These are phyloP conservation scores for Teratosphaeria destructans DNA, from an alignment of 2,329 filamentous ascomycete genomes.

Conservation along the genomic window DNA sequence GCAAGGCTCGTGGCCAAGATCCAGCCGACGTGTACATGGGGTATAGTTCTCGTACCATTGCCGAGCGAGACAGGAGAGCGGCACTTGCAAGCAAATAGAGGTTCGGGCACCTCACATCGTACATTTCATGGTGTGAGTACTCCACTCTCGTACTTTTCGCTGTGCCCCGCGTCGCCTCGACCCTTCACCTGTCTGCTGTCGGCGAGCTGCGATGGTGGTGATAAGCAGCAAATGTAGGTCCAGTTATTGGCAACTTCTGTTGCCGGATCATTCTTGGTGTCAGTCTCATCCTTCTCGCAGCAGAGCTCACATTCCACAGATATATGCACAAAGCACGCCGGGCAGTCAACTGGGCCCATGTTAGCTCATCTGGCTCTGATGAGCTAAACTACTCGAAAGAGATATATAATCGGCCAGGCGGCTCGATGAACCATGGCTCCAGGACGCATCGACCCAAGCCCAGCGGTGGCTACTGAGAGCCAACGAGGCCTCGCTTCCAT, in stretches of 20 bases:
- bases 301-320: neutral
- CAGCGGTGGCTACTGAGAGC: constrained; percentile 36
- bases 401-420: neutral
- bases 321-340: neutral
- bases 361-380: neutral
- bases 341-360: neutral
- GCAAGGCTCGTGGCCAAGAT: no score
- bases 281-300: neutral
- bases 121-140: no score
- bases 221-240: neutral
- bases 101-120: no score
- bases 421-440: constrained; percentile 45
- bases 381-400: neutral
- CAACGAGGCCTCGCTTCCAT: constrained; percentile 46
- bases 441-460: constrained; percentile 38
- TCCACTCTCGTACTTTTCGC: neutral
- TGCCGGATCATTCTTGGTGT: neutral
- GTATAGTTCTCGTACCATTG: no score
- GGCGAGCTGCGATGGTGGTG: neutral
- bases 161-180: neutral
- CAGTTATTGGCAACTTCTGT: neutral
- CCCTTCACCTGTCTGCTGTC: neutral
- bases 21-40: no score
- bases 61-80: no score
- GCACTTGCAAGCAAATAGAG: no score